phyloP scores from a whole-genome alignment of 2,329 filamentous ascomycete species.

The Orbilia ellipsospora region DNA sequence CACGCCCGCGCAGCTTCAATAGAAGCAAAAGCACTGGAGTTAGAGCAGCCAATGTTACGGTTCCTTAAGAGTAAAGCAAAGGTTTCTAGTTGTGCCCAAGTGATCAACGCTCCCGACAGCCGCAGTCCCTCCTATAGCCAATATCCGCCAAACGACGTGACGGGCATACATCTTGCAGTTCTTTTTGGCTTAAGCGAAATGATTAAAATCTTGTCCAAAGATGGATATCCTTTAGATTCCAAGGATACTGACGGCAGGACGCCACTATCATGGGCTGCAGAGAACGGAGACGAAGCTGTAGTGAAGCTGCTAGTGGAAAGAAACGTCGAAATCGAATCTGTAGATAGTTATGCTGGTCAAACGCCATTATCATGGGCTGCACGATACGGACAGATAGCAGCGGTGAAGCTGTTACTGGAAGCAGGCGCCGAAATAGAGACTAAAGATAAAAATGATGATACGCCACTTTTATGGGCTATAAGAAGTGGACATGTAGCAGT shows the following conservation, averaged over 20 bases:
- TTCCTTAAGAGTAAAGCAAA: background rate
- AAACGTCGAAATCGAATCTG: background rate
- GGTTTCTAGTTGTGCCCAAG: background rate
- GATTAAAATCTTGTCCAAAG: background rate
- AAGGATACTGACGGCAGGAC: background rate
- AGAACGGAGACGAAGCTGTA: background rate
- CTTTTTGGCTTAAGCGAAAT: background rate
- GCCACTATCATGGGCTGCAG: background rate
- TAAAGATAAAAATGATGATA: background rate
- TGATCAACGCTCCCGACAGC: background rate
- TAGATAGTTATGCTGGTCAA: background rate
- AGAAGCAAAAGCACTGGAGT: background rate
- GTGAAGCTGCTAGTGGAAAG: background rate
- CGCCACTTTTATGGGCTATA: background rate
- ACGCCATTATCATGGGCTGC: background rate
- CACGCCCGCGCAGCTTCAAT: background rate
- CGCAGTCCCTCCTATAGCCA: background rate
- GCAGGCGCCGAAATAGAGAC: background rate
- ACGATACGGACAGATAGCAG: background rate
- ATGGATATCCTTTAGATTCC: background rate
- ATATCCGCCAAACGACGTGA: background rate
- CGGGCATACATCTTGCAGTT: background rate
- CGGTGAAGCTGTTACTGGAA: background rate
- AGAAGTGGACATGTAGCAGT: background rate
- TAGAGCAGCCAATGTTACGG: background rate